A percentile compares a stretch with the other conserved stretches of the same genome.
These are phyloP conservation scores for Lepidium aucheri DNA, from an alignment of 345 rosid species.

Conservation along the genomic window DNA sequence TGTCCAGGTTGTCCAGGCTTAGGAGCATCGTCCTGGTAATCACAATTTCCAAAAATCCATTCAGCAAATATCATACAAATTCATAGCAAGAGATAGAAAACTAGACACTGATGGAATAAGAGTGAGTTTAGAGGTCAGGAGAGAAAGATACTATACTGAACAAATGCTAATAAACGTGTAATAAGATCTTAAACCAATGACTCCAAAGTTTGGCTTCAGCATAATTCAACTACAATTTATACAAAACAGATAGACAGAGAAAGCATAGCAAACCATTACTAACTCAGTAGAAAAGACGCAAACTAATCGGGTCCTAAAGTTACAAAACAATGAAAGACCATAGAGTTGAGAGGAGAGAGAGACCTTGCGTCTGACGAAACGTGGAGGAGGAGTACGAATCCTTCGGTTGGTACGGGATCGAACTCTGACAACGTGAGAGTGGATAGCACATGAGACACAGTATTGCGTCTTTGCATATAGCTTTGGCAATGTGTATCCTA, in stretches of 20 bases:
- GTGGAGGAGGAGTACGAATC: conserved; percentile 83
- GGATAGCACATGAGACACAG: conserved; percentile 95
- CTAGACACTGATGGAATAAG: background rate
- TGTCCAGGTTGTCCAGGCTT: conserved; percentile 32
- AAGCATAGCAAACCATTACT: too few species aligned
- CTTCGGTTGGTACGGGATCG: conserved; percentile 80
- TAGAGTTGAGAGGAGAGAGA: background rate
- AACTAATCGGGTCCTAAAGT: too few species aligned
- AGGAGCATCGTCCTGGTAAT: conserved; percentile 22
- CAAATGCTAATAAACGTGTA: too few species aligned
- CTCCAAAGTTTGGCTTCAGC: too few species aligned
- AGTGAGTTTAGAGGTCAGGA: background rate
- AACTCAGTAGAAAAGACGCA: too few species aligned
- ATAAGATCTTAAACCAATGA: too few species aligned
- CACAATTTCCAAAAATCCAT: background rate
- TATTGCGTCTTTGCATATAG: conserved; percentile 83
- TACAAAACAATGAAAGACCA: background rate
- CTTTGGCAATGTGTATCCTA: conserved; percentile 76
- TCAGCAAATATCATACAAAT: background rate
- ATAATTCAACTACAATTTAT: too few species aligned
- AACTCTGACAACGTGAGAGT: conserved; percentile 95
- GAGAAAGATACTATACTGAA: too few species aligned
- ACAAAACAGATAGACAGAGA: too few species aligned
- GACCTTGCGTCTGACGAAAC: conserved; percentile 83
- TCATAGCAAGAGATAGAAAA: background rate